Evolutionary conservation across 2,329 filamentous ascomycete genomes (phyloP).

Genomic region (Diaporthe nobilis): DNA sequence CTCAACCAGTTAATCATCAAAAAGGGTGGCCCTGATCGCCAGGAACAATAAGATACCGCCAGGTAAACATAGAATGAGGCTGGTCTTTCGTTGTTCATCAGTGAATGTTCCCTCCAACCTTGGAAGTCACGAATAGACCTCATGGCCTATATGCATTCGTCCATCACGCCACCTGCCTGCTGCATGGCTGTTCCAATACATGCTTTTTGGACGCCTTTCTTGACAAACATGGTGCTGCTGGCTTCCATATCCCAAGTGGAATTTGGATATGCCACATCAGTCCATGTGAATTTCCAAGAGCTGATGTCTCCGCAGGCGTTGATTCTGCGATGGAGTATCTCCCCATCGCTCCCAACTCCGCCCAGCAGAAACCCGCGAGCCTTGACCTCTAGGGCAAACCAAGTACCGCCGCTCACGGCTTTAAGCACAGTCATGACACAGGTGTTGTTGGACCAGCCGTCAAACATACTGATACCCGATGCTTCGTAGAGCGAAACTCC

Average conservation of each 20-base stretch:
- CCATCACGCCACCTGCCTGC: neutral
- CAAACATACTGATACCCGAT: neutral
- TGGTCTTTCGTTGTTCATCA: neutral
- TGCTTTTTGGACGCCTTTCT: neutral
- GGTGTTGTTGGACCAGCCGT: constrained; percentile 1
- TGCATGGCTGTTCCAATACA: neutral
- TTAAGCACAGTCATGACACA: neutral
- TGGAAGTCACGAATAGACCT: too few species aligned
- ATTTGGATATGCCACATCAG: neutral
- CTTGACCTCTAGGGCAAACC: neutral
- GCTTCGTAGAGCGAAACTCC: neutral
- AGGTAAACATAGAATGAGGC: neutral
- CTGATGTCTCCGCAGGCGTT: constrained; percentile 2
- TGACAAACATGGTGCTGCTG: neutral
- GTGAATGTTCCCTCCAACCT: too few species aligned
- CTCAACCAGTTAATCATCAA: neutral
- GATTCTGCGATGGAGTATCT: neutral
- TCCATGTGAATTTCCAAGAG: constrained; percentile 8
- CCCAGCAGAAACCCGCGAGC: neutral
- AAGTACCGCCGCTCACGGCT: neutral
- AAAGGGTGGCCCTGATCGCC: neutral
- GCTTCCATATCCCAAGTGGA: neutral
- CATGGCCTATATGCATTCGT: neutral
- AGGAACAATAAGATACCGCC: neutral
- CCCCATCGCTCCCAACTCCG: neutral